These are phyloP conservation scores for Aspergillus sp. DNA, from an alignment of 2,329 filamentous ascomycete species.

Conservation along the genomic window DNA sequence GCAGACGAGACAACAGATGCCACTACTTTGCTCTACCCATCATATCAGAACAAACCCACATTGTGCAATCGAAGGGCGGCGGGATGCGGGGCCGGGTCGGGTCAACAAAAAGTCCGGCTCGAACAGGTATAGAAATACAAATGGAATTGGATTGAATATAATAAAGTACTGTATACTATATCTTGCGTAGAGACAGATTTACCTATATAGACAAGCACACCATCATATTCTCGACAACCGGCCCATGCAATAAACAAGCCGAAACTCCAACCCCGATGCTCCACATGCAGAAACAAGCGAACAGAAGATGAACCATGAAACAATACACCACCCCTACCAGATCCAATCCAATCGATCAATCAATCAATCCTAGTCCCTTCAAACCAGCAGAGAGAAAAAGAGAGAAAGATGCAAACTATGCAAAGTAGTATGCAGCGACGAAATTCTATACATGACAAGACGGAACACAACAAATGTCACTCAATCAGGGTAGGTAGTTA, in stretches of 20 bases:
- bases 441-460: not conserved
- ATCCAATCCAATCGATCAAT: not conserved
- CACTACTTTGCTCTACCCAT: too few relatives aligned
- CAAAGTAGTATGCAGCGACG: not conserved
- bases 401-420: not conserved
- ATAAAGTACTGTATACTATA: too few relatives aligned
- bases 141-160: too few relatives aligned
- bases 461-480: not conserved
- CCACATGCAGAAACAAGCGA: not conserved
- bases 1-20: too few relatives aligned
- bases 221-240: not conserved
- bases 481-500: conserved; percentile 25
- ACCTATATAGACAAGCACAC: not conserved
- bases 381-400: conserved; percentile 8
- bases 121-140: too few relatives aligned
- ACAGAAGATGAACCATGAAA: not conserved
- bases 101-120: too few relatives aligned
- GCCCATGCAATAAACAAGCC: not conserved
- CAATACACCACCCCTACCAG: not conserved
- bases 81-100: too few relatives aligned
- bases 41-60: too few relatives aligned
- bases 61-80: too few relatives aligned
- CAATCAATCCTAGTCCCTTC: conserved; percentile 3
- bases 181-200: too few relatives aligned
- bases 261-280: not conserved